These are phyloP conservation scores for Pulchroboletus neoregius DNA, from an alignment of 1,284 basidiomycete genomes.

Conservation along the genomic window DNA sequence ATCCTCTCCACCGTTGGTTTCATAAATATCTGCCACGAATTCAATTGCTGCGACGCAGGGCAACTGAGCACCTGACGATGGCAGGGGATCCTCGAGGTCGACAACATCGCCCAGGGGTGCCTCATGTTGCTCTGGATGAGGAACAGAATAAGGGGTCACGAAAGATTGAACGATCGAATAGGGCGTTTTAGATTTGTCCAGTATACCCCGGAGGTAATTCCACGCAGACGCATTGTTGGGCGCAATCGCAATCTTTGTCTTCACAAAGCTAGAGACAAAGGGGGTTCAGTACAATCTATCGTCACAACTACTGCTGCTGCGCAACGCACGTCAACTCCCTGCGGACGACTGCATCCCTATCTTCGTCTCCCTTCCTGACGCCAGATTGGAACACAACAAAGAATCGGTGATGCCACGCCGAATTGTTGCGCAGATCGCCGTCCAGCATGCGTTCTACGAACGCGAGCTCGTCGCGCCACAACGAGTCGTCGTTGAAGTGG, in stretches of 20 bases:
- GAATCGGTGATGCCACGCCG: slow-evolving; percentile 97
- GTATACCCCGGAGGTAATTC: slow-evolving; percentile 86
- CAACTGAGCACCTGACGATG: slow-evolving; percentile 63
- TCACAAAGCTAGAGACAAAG: slow-evolving; percentile 45
- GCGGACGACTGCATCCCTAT: slow-evolving; percentile 52
- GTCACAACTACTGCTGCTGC: background rate
- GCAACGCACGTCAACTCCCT: slow-evolving; percentile 66
- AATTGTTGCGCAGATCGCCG: slow-evolving; percentile 90
- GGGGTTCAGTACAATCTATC: slow-evolving; percentile 12
- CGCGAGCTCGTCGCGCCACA: slow-evolving; percentile 77
- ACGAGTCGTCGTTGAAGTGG: slow-evolving; percentile 65
- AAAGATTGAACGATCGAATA: slow-evolving; percentile 57
- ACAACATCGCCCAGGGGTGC: slow-evolving; percentile 43
- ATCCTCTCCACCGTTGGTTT: slow-evolving; percentile 46
- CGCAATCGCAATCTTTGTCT: slow-evolving; percentile 78
- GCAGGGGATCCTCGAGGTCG: slow-evolving; percentile 71
- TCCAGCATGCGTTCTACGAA: slow-evolving; percentile 77
- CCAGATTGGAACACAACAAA: slow-evolving; percentile 83
- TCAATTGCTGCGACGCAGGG: slow-evolving; percentile 79
- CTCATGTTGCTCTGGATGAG: slow-evolving; percentile 28
- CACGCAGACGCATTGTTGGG: slow-evolving; percentile 92
- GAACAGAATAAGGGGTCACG: slow-evolving; percentile 58
- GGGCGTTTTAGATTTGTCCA: slow-evolving; percentile 57
- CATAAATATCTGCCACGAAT: slow-evolving; percentile 78
- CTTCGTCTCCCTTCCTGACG: slow-evolving; percentile 53